Evolutionary conservation across 331 rosid species (phyloP), one percentile per base, ranked within the genome.

Genomic region (Rosa hybrid): DNA sequence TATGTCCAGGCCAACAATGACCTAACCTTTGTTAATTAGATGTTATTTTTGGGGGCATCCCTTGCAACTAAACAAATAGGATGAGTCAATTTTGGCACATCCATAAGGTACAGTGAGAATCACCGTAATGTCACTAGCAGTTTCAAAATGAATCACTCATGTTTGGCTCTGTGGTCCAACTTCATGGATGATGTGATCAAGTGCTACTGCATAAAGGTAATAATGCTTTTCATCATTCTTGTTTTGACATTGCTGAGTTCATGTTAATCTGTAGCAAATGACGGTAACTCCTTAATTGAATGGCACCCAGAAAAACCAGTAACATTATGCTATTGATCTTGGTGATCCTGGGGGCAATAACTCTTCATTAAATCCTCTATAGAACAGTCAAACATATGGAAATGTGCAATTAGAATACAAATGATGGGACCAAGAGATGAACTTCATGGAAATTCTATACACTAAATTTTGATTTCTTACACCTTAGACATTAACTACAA

Each of bases 401-500:
- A 45, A 42, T 51, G 60, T 48, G 49, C 75, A 77, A 72, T 71
- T 48, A 81, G 46, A 34, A 70, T 56, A 13, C 68, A n/a, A 53
- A 49, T 14, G 30, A 8, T 7, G 76, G 70, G 14, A 68, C 76
- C 50, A 46, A 74, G 34, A 46, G 60, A 70, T 77, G 68, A 59
- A 30, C 65, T 75, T 75, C 53, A 14, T 75, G 71, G 70, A 25
- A 75, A 59, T 59, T 85, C 71, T 70, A 53, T 23, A 64, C 49
- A 75, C 49, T 78, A 78, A 59, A 83, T 38, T 56, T 59, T 46
- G 75, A 78, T 78, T n/a, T 71, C 49, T 49, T 60, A 62, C 73
- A 74, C 69, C 84, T 80, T 72, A 44, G 84, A 80, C 78, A 74
- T 44, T 64, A 44, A 79, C 81, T 20, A 74, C 18, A 80, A 74